A percentile compares a stretch with the other conserved stretches of the same genome.
These are phyloP conservation scores for Fremontodendron californicum DNA, from an alignment of 345 rosid species.

Conservation along the genomic window DNA sequence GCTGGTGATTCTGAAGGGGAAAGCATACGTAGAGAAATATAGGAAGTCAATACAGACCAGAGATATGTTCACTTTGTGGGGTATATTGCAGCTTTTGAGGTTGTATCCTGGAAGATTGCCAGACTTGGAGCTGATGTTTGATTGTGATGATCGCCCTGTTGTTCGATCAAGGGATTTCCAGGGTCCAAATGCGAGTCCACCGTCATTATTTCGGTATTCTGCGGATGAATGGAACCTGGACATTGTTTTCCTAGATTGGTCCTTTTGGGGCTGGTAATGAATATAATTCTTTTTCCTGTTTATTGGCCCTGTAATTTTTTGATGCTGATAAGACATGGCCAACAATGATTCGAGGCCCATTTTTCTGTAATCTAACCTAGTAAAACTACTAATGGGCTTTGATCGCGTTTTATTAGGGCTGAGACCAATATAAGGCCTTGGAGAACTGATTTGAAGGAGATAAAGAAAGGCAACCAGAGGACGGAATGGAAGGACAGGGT, in stretches of 20 bases:
- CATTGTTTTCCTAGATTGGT: constrained; percentile 77
- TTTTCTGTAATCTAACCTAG: background rate
- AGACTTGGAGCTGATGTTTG: constrained; percentile 76
- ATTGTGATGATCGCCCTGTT: constrained; percentile 49
- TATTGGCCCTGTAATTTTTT: background rate
- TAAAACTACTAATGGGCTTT: background rate
- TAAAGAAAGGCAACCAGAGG: constrained; percentile 37
- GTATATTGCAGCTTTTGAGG: constrained; percentile 64
- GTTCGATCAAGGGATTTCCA: constrained; percentile 30
- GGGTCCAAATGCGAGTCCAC: constrained; percentile 37
- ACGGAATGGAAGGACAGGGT: constrained; percentile 52
- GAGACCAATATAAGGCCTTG: constrained; percentile 66
- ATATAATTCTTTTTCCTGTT: background rate
- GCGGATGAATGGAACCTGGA: constrained; percentile 46
- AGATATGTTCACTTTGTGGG: constrained; percentile 62
- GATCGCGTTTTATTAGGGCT: constrained; percentile 21
- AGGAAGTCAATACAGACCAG: constrained; percentile 43
- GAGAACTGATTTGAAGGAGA: constrained; percentile 32
- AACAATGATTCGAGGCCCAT: background rate
- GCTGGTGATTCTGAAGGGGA: constrained; percentile 52
- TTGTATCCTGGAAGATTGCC: constrained; percentile 66
- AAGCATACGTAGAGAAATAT: constrained; percentile 54
- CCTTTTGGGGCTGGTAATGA: constrained; percentile 83
- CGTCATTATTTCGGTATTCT: constrained; percentile 67
- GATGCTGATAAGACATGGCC: background rate